Base-by-base conservation (phyloP, 2,329 filamentous ascomycete genomes). In the Phialemonium atrogriseum region DNA sequence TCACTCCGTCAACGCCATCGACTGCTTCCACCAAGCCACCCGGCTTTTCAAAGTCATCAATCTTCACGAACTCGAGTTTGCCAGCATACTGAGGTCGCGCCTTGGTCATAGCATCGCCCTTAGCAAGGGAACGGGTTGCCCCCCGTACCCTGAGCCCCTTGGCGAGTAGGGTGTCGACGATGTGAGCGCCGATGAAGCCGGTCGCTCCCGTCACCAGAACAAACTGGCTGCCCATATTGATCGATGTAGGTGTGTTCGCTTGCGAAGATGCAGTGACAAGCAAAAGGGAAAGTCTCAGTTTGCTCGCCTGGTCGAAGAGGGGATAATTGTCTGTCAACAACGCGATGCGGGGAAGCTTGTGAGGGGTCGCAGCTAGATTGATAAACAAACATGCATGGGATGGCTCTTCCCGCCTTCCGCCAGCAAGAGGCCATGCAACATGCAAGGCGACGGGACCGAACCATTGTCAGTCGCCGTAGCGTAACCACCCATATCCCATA, bases 51-150 rank as follows among this genome's bases (percentile, higher is more conserved):
- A 69, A 64, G 32, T 68, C 63, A 5, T 51, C 38, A 1, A 68
- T 53, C 15, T 56, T 45, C 2, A 65, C 53, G 26, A 66, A 64
- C 20, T 64, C 57, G 10, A 68, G 49, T 12, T 47, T 49, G 1
- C 38, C 46, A 4, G 43, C 39, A 29, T 57, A 51, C 29, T 62
- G 49, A 1, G 51, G 52, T 2, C 60, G 49, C 2, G 54, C 51
- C n/a, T 50, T 45, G 21, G 54, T 52, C 52, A 67, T 57, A 3
- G 38, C 37, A 7, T 52, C 34, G 2, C 49, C 52, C 14, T 55
- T 56, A 3, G 44, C 39, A 11, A 44, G 18, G 1, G 52, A 51
- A 5, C 53, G 45, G 1, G 51, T 50, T 1, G 48, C 44, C 12
- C 49, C 55, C 2, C 52, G 45, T 12, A 59, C 55, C 23, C 38